Evolutionary conservation across 257 asterid genomes (phyloP), one percentile per base, ranked within the genome.

Genomic region (Nicotiana tabacum): DNA sequence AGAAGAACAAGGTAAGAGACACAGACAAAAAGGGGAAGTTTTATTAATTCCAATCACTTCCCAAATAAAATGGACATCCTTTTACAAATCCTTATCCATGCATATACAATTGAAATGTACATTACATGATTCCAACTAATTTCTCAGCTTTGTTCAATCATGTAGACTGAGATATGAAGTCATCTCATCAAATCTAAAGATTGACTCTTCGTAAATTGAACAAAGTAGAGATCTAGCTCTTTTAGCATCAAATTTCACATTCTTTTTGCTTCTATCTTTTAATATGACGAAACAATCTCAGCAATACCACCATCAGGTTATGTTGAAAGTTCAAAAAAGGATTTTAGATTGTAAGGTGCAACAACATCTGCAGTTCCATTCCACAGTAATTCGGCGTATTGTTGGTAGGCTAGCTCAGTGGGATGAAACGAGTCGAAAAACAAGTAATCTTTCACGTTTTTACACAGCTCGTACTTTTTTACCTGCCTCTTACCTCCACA

Each of bases 401-500:
- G 87, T 55, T 81, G 78, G 81, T 88, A 76, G 30, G 82, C 94
- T 21, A 46, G 77, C 29, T 92, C 89, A n/a, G 87, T 86, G 0
- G 87, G 90, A 84, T 92, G 96, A 78, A 53, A 66, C 10, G 90
- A 84, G 80, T 92, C 94, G 86, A 92, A 92, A 51, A 87, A 92
- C n/a, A 92, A 67, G 77, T 78, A 82, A 4, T 88, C 84, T 16
- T 51, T 84, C 30, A 90, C 89, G 32, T 89, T 82, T 24, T 85
- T 81, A 74, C 96, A 92, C 21, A 90, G 72, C 60, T 86, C 81
- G 18, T 39, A 90, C 9, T 89, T 88, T 82, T 86, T 84, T 3
- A 53, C 85, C 6, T 13, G 39, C 67, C 92, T 88, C 84, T 83
- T 88, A 2, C 93, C 93, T 67, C 96, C 94, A 69, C 94, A 92